These are phyloP conservation scores for Stemphylium lycopersici DNA, from an alignment of 2,329 filamentous ascomycete genomes.

Conservation along the genomic window DNA sequence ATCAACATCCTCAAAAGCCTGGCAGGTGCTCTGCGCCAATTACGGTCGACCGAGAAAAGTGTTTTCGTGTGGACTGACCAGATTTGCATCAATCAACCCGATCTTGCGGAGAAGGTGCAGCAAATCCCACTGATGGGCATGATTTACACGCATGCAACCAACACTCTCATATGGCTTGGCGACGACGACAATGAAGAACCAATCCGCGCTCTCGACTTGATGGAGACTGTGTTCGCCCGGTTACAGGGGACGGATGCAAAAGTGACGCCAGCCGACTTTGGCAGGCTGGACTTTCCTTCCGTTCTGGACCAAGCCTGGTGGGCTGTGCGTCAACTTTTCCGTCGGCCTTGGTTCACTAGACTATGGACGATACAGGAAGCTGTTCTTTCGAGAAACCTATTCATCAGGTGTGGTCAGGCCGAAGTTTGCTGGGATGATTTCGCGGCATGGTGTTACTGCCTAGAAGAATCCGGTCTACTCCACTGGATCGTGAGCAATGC, in stretches of 20 bases:
- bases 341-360: conserved; percentile 28
- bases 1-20: conserved; percentile 27
- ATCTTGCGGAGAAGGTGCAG: conserved; percentile 28
- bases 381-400: conserved; percentile 22
- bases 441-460: conserved; percentile 21
- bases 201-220: conserved; percentile 19
- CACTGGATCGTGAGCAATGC: conserved; percentile 11
- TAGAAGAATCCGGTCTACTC: conserved; percentile 19
- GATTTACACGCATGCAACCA: conserved; percentile 34
- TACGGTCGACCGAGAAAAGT: conserved; percentile 22
- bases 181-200: conserved; percentile 24
- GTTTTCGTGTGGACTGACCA: conserved; percentile 36
- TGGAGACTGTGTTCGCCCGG: conserved; percentile 19
- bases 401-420: conserved; percentile 24
- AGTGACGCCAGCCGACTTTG: conserved; percentile 24
- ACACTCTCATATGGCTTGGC: conserved; percentile 38
- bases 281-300: conserved; percentile 21
- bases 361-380: conserved; percentile 37
- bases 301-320: conserved; percentile 18
- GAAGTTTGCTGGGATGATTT: conserved; percentile 29
- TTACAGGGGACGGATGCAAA: conserved; percentile 22
- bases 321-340: conserved; percentile 22
- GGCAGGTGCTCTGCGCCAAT: conserved; percentile 20
- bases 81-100: conserved; percentile 20
- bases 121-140: conserved; percentile 35